Evolutionary conservation across 768 basidiomycete species (phyloP).

Genomic region (Tylopilus rubrobrunneus): DNA sequence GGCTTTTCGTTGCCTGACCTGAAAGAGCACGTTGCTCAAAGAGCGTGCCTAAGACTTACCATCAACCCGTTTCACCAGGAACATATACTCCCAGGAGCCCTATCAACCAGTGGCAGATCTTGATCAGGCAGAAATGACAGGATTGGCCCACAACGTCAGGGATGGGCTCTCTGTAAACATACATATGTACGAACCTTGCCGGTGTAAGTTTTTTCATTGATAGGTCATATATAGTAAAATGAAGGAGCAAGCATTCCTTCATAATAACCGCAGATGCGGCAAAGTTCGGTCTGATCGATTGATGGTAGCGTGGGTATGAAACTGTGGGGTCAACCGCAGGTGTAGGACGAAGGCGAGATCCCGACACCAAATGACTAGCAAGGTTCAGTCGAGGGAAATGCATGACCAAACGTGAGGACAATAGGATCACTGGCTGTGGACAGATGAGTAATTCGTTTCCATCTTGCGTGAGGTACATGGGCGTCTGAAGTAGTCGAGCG

Average conservation of each 20-base stretch:
- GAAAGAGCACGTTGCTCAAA: neutral
- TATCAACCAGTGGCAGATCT: neutral
- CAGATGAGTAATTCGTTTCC: conserved; percentile 27
- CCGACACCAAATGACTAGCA: neutral
- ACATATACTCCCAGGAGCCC: neutral
- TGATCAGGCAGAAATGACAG: neutral
- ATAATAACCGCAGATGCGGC: neutral
- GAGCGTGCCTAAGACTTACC: neutral
- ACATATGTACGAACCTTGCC: neutral
- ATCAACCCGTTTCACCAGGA: neutral
- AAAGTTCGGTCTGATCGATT: neutral
- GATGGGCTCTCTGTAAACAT: neutral
- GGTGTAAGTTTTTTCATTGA: neutral
- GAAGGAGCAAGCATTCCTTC: conserved; percentile 6
- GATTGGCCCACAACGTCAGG: neutral
- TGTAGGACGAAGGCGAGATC: neutral
- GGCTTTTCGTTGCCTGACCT: neutral
- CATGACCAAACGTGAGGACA: conserved; percentile 9
- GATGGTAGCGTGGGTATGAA: neutral
- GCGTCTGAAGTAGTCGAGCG: conserved; percentile 12
- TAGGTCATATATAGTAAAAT: conserved; percentile 5
- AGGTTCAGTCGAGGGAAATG: neutral
- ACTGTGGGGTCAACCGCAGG: neutral
- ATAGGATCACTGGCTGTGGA: conserved; percentile 6
- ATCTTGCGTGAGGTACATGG: conserved; percentile 19